phyloP scores from a whole-genome alignment of 306 rosid genomes.

The Dicorynia guianensis region DNA sequence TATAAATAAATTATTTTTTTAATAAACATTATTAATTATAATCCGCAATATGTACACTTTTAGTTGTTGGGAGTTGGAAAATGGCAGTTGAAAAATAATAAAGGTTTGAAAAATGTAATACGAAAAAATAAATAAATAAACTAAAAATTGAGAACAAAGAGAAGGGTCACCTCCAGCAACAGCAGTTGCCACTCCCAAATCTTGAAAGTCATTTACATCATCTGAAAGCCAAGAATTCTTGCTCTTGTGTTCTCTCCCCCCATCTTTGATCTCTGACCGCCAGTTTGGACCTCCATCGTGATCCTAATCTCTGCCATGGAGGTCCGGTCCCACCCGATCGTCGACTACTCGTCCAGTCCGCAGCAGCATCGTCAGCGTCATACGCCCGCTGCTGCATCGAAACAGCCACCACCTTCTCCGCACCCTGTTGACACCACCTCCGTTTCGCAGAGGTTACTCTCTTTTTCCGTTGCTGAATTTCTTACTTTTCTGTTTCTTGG shows the following conservation, averaged over 20 bases:
- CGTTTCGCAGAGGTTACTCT: conserved; percentile 74
- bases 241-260: not conserved
- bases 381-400: conserved; percentile 44
- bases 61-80: no score
- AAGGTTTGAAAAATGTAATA: not conserved
- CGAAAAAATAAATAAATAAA: no score
- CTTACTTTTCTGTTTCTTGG: conserved; percentile 8
- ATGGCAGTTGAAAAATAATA: no score
- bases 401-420: conserved; percentile 60
- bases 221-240: not conserved
- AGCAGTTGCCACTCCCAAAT: conserved; percentile 12
- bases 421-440: conserved; percentile 70
- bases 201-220: not conserved
- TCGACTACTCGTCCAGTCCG: conserved; percentile 62
- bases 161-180: conserved; percentile 13
- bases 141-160: not conserved
- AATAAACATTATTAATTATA: no score
- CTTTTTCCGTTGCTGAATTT: not conserved
- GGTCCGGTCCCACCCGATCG: conserved; percentile 66
- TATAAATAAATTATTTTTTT: no score
- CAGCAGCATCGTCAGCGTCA: conserved; percentile 54
- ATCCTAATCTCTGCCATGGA: conserved; percentile 67
- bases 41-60: no score
- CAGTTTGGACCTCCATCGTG: conserved; percentile 26
- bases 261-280: conserved; percentile 9